Conservation (phyloP, 73 alveolate species). For the Symbiodinium natans region DNA sequence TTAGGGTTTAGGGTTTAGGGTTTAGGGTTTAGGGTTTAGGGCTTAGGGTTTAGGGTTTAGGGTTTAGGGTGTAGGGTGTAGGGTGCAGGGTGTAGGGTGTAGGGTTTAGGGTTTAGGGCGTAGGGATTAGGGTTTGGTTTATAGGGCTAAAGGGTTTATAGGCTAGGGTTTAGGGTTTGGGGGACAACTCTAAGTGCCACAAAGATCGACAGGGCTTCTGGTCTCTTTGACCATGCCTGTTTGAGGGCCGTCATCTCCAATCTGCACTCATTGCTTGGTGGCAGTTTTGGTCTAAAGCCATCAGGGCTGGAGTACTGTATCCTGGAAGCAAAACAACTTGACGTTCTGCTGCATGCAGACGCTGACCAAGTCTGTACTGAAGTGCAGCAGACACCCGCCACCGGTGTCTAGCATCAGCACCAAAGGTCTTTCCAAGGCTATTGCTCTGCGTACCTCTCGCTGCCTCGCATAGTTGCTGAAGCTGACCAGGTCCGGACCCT, state of each 20-base stretch:
- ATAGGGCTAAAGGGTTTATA: not conserved
- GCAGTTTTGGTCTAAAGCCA: not conserved
- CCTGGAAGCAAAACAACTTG: not conserved
- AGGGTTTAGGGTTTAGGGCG: not conserved
- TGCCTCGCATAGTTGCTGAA: too few relatives aligned
- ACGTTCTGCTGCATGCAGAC: not conserved
- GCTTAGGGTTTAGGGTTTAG: not conserved
- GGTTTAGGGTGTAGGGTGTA: not conserved
- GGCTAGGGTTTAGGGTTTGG: not conserved
- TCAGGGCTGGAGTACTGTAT: not conserved
- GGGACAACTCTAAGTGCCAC: not conserved
- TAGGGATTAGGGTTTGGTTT: not conserved
- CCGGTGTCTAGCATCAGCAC: not conserved
- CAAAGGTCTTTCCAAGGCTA: not conserved
- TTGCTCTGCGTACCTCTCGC: not conserved
- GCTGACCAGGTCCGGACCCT: too few relatives aligned
- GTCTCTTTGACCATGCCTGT: not conserved
- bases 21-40: not conserved
- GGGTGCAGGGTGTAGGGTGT: too few relatives aligned
- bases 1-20: not conserved
- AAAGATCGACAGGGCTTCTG: not conserved
- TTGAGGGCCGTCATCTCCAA: not conserved
- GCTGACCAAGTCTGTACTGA: not conserved
- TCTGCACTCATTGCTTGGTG: not conserved
- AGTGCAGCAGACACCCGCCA: not conserved